Evolutionary conservation across 1,284 basidiomycete genomes (phyloP).

Genomic region (Lignosus rhinocerotis): DNA sequence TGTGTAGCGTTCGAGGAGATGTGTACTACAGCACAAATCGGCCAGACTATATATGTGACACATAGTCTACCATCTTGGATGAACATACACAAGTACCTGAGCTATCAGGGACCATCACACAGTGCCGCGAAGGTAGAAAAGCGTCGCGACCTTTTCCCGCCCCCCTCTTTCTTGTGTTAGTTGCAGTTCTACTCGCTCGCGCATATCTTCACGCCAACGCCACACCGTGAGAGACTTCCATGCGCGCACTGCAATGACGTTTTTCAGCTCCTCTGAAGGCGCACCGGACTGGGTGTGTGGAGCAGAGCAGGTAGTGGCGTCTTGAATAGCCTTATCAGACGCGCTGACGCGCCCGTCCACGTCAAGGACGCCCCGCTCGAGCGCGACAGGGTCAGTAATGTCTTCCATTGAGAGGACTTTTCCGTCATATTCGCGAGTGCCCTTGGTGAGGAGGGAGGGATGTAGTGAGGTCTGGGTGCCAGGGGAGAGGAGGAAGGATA

Average conservation of each 20-base stretch:
- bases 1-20: too few species aligned
- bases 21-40: too few species aligned
- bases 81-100: too few species aligned
- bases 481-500: conserved; percentile 45
- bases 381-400: conserved; percentile 44
- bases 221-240: conserved; percentile 56
- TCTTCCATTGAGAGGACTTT: conserved; percentile 35
- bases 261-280: conserved; percentile 1
- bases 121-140: conserved; percentile 48
- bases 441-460: conserved; percentile 35
- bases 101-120: too few species aligned
- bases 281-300: conserved; percentile 19
- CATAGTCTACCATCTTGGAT: too few species aligned
- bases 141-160: conserved; percentile 48
- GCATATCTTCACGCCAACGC: conserved; percentile 39
- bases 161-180: conserved; percentile 41
- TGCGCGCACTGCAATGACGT: conserved; percentile 28
- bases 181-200: conserved; percentile 30
- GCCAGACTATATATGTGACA: too few species aligned
- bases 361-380: conserved; percentile 53
- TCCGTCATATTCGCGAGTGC: conserved; percentile 31
- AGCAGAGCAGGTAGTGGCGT: neutral
- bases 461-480: conserved; percentile 41
- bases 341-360: conserved; percentile 48
- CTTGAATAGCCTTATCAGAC: conserved; percentile 28